Evolutionary conservation across 2,329 filamentous ascomycete species (phyloP).

Genomic region (Penicillium freii): DNA sequence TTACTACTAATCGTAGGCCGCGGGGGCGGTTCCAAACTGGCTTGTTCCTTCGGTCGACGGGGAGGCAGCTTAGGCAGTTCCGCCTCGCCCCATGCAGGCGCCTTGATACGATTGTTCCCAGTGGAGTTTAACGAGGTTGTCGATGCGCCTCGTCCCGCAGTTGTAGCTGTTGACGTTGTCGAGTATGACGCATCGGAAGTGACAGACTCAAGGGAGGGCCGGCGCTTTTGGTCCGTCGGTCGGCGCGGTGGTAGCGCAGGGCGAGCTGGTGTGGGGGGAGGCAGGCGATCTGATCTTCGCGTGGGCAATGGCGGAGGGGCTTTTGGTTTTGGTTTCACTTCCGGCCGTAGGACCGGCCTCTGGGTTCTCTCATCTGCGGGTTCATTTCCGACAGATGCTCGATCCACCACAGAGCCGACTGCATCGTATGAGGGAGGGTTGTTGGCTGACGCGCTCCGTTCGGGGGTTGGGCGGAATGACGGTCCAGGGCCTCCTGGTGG

Average conservation of each 20-base stretch:
- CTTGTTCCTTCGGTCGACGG: slow-evolving; percentile 39
- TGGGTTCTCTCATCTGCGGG: slow-evolving; percentile 23
- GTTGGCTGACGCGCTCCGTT: slow-evolving; percentile 36
- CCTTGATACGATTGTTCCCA: slow-evolving; percentile 44
- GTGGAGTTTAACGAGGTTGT: slow-evolving; percentile 30
- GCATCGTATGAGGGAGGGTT: slow-evolving; percentile 34
- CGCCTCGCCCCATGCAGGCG: slow-evolving; percentile 57
- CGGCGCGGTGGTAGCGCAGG: slow-evolving; percentile 52
- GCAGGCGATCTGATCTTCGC: slow-evolving; percentile 32
- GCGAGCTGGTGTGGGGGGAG: slow-evolving; percentile 20
- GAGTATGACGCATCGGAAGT: slow-evolving; percentile 55
- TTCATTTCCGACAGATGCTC: slow-evolving; percentile 30
- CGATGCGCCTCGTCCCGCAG: slow-evolving; percentile 40
- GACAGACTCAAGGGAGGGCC: slow-evolving; percentile 51
- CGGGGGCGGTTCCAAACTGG: slow-evolving; percentile 20
- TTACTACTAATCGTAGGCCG: slow-evolving; percentile 25
- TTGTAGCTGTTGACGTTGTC: slow-evolving; percentile 40
- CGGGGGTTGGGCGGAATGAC: slow-evolving; percentile 23
- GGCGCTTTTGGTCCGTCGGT: slow-evolving; percentile 38
- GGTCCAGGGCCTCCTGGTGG: slow-evolving; percentile 29
- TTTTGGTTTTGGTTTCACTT: slow-evolving; percentile 32
- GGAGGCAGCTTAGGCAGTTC: slow-evolving; percentile 56
- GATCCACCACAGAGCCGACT: slow-evolving; percentile 30
- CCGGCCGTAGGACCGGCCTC: slow-evolving; percentile 26
- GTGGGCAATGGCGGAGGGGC: slow-evolving; percentile 48